Conservation (phyloP, 202 grass and related monocot species). For the Cymbopogon flexuosus region DNA sequence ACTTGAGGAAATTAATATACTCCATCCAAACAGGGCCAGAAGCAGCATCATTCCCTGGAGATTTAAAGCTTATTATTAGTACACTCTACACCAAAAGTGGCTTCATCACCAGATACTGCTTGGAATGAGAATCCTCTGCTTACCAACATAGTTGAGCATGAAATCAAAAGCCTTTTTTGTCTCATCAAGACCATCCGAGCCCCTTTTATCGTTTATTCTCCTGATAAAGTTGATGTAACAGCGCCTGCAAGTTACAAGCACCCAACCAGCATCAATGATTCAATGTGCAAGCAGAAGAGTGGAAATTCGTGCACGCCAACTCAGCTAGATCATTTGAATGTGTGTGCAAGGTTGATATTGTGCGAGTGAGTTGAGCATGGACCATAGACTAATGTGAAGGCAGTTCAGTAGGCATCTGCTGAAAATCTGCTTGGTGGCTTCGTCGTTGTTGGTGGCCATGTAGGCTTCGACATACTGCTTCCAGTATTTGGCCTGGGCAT, state of each 20-base stretch:
- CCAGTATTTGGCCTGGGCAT: conserved; percentile 77
- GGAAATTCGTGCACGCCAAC: not conserved
- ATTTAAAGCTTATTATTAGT: conserved; percentile 15
- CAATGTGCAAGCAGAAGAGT: not conserved
- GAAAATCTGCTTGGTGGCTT: conserved; percentile 83
- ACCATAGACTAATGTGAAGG: conserved; percentile 88
- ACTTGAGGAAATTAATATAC: conserved; percentile 91
- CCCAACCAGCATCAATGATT: not conserved
- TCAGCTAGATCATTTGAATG: not conserved
- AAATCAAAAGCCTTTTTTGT: conserved; percentile 97
- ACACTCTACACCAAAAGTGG: not conserved
- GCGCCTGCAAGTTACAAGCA: conserved; percentile 49
- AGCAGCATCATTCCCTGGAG: conserved; percentile 73
- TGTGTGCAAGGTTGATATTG: not conserved
- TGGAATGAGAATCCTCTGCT: conserved; percentile 19
- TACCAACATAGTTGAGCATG: conserved; percentile 95
- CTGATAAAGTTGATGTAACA: conserved; percentile 88
- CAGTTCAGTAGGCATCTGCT: conserved; percentile 87
- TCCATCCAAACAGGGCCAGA: conserved; percentile 97
- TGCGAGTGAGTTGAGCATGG: not conserved
- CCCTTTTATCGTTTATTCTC: conserved; percentile 77
- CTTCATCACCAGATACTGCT: not conserved
- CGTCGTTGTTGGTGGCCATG: conserved; percentile 69
- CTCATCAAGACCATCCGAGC: conserved; percentile 68
- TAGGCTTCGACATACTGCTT: conserved; percentile 95